Evolutionary conservation across 225 moss, liverwort and hornwort genomes (phyloP), one percentile per base, ranked within the genome.

Genomic region (Polytrichum formosum): DNA sequence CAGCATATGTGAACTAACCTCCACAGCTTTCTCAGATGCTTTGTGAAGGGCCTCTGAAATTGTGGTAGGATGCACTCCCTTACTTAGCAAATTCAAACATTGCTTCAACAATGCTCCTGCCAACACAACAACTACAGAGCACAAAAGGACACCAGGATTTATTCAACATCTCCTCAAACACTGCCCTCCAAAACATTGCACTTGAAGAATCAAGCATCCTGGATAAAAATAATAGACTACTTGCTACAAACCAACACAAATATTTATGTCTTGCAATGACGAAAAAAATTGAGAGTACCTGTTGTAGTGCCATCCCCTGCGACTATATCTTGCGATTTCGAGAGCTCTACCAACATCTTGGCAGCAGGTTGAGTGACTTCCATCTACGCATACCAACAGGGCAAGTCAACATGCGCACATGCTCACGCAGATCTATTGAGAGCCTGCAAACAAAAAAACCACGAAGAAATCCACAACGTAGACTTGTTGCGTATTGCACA

Each of bases 311-410:
- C 97, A 27, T 97, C 97, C 13, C 94, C 93, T 23, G 97, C 97
- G 66, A 97, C 94, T 55, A 97, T 97, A 69, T 97, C 97, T 75
- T 97, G 94, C 4, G 96, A 97, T 75, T 97, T 97, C 26, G 96
- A 97, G 5, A 97, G 80, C 79, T 97, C 96, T 29, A 97, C 96
- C 59, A 97, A 75, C 92, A 97, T 93, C 86, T 97, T 97, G 9
- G 96, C 96, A 54, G 96, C 93, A 66, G 96, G 96, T 79, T 97
- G 92, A 54, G 92, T 60, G 53, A 97, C 96, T 72, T 90, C 93
- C 96, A 97, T 97, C 96, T 97, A 75, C 73, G 76, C 25, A 61
- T 19, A 5, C 20, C 69, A 68, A 59, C 35, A 20, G 58, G 58
- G 16, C 21, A 58, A 21, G 6, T 21, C n/a, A 58, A 58, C 58